These are phyloP conservation scores for Cladosporium sp. DNA, from an alignment of 2,329 filamentous ascomycete species.

Conservation along the genomic window DNA sequence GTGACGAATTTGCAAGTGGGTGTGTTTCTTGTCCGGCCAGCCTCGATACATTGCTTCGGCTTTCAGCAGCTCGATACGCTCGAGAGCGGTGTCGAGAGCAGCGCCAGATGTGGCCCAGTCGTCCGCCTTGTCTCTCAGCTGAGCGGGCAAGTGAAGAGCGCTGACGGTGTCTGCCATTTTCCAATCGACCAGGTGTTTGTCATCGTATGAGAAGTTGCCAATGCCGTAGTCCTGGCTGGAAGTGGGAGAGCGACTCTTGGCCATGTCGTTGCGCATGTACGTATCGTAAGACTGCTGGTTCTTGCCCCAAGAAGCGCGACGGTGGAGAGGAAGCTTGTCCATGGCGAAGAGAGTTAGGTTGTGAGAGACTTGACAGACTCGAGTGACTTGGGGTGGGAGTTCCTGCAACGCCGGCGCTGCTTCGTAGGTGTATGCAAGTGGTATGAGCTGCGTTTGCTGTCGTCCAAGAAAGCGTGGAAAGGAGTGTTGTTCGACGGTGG, in stretches of 20 bases:
- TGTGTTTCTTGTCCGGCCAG: slow-evolving; percentile 33
- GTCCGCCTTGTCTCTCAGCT: slow-evolving; percentile 39
- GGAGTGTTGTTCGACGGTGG: slow-evolving; percentile 3
- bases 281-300: slow-evolving; percentile 29
- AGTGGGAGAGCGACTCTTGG: slow-evolving; percentile 25
- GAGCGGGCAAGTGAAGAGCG: slow-evolving; percentile 37
- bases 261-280: slow-evolving; percentile 30
- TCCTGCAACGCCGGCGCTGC: slow-evolving; percentile 19
- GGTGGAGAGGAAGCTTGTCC: slow-evolving; percentile 28
- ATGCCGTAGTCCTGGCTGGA: slow-evolving; percentile 31
- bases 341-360: not conserved
- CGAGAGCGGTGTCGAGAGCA: slow-evolving; percentile 47
- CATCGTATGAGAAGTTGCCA: slow-evolving; percentile 40
- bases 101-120: slow-evolving; percentile 49
- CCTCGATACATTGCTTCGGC: slow-evolving; percentile 36
- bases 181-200: slow-evolving; percentile 43
- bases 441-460: slow-evolving; percentile 1
- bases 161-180: slow-evolving; percentile 41
- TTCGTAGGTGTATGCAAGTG: not conserved
- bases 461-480: slow-evolving; percentile 10
- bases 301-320: slow-evolving; percentile 35
- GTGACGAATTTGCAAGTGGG: slow-evolving; percentile 17
- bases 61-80: slow-evolving; percentile 39
- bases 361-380: not conserved
- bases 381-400: not conserved